Evolutionary conservation across 352 stramenopile species (phyloP).

Genomic region (Globisporangium radiosum): DNA sequence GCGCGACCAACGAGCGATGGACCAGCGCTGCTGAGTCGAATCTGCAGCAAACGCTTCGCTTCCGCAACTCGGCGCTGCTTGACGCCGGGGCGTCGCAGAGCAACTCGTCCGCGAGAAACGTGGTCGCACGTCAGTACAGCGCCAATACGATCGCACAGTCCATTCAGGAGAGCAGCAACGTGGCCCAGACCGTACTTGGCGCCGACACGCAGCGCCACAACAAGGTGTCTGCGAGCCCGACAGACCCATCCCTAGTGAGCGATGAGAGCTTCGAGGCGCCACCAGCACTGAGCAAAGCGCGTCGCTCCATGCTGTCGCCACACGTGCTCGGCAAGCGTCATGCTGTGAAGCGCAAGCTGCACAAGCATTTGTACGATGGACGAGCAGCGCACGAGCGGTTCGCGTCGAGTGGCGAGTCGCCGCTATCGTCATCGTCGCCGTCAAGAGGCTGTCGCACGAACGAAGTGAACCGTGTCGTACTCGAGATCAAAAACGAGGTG

Average conservation of each 20-base stretch:
- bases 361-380: neutral
- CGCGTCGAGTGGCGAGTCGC: neutral
- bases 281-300: neutral
- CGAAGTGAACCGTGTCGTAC: constrained; percentile 39
- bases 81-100: constrained; percentile 13
- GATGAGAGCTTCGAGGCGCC: neutral
- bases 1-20: neutral
- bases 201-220: neutral
- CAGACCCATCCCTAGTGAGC: neutral
- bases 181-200: too few relatives aligned
- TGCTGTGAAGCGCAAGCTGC: neutral
- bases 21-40: neutral
- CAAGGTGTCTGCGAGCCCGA: neutral
- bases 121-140: constrained; percentile 21
- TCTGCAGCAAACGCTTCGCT: constrained; percentile 7
- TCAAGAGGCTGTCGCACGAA: constrained; percentile 13
- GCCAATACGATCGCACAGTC: constrained; percentile 7
- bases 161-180: neutral
- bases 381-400: too few relatives aligned
- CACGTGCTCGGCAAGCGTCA: neutral
- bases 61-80: constrained; percentile 33
- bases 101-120: constrained; percentile 1
- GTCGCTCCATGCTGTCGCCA: neutral
- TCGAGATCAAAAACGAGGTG: constrained; percentile 74
- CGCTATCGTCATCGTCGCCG: neutral